phyloP scores from a whole-genome alignment of 257 asterid species.

The Fraxinus excelsior region DNA sequence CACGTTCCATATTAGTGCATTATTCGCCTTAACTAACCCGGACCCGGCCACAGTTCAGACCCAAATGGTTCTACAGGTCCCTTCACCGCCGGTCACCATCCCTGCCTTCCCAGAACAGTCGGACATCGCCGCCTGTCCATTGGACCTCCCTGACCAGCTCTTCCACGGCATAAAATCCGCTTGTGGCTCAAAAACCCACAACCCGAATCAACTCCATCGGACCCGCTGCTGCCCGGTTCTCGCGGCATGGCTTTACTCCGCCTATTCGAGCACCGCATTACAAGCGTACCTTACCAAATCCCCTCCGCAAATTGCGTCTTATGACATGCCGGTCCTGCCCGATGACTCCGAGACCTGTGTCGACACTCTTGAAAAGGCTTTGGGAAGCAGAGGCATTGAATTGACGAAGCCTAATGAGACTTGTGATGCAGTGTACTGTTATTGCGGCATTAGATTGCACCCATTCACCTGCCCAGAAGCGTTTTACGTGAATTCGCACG shows the following conservation, averaged over 20 bases:
- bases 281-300: constrained; percentile 35
- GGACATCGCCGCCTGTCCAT: constrained; percentile 59
- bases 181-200: constrained; percentile 53
- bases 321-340: constrained; percentile 86
- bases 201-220: constrained; percentile 56
- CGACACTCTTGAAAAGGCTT: constrained; percentile 66
- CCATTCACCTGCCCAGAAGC: constrained; percentile 80
- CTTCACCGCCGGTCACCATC: constrained; percentile 68
- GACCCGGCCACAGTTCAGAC: constrained; percentile 54
- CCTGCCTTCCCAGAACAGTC: constrained; percentile 98
- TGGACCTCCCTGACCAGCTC: constrained; percentile 78
- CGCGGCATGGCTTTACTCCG: constrained; percentile 92
- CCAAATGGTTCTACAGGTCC: constrained; percentile 50
- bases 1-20: constrained; percentile 25
- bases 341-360: constrained; percentile 93
- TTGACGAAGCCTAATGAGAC: constrained; percentile 65
- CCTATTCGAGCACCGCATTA: constrained; percentile 74
- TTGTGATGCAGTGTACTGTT: constrained; percentile 81
- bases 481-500: constrained; percentile 49
- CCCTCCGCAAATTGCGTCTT: constrained; percentile 44
- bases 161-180: constrained; percentile 67
- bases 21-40: constrained; percentile 58
- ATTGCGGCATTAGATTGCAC: constrained; percentile 84
- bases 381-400: constrained; percentile 54
- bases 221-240: constrained; percentile 91